Base-by-base conservation (phyloP, 1,284 basidiomycete genomes). In the Ganoderma leucocontextum region DNA sequence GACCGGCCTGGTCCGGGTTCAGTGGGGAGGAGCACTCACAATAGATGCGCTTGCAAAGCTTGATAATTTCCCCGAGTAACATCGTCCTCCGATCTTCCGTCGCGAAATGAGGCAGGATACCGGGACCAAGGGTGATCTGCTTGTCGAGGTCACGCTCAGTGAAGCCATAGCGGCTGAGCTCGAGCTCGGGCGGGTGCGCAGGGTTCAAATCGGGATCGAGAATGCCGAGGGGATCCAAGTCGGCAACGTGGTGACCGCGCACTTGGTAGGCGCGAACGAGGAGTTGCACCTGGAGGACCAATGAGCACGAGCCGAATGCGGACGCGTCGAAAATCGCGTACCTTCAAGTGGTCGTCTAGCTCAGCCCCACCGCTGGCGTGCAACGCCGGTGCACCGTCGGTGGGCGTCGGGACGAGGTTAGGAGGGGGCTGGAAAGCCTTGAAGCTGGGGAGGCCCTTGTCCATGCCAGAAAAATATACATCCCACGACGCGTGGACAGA, bases 201-300 rank as follows among this genome's bases (percentile, higher is more conserved):
- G 90, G 86, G 63, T 89, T 89, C 62, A 98, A 89, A 79, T 99
- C 97, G 60, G 95, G 88, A 76, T 97, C 91, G 70, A 95, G 86
- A 76, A 99, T 97, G 57, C 95, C 95, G 36, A 99, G 89, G 44
- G 97, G 97, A 79, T 99, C 97, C 69, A 99, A 87, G 75, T 97
- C 92, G 65, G 97, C 98, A 74, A 97, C 89, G 79, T 98, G 95
- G 80, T 99, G 98, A 42, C 98, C 97, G 68, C 97, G 95, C 38
- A 99, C 97, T 91, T 99, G 97, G 83, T 98, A 99, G 8, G 98
- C 97, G 75, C 97, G 93, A 68, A 99, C 95, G 72, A 98, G 91
- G 41, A 98, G 87, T 93, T 98, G 97, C 29, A 96, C 91, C 96
- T 98, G 57, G 61, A 38, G 72, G 25, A 55, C 10, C 63, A 29